phyloP scores from a whole-genome alignment of 192 early-diverging fungal genomes.

The Coemansia sp. region DNA sequence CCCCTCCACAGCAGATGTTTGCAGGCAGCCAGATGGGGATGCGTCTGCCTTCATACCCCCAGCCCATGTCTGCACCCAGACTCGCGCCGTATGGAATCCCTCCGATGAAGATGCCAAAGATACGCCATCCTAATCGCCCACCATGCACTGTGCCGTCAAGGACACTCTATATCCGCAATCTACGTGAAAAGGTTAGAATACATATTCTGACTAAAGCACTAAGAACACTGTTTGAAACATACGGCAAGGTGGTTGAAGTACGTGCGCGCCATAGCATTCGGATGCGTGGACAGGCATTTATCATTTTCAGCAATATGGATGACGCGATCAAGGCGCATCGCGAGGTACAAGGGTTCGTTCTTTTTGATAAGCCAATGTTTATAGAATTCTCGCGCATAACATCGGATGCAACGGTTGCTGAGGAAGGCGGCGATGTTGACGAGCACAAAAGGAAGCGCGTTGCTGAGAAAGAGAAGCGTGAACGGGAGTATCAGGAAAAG shows the following conservation, averaged over 20 bases:
- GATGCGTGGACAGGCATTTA: slow-evolving; percentile 94
- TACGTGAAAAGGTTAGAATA: slow-evolving; percentile 75
- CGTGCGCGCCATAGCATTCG: slow-evolving; percentile 75
- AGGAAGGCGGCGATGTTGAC: slow-evolving; percentile 61
- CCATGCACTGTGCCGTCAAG: slow-evolving; percentile 64
- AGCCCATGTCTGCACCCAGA: background rate
- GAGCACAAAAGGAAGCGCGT: slow-evolving; percentile 25
- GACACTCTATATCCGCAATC: slow-evolving; percentile 81
- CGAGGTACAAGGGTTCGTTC: slow-evolving; percentile 80
- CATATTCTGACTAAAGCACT: slow-evolving; percentile 74
- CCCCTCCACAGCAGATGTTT: slow-evolving; percentile 12
- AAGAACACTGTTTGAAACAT: slow-evolving; percentile 76
- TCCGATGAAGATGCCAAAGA: slow-evolving; percentile 24
- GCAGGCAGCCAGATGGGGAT: slow-evolving; percentile 13
- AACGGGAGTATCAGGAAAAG: slow-evolving; percentile 13
- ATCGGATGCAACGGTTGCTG: slow-evolving; percentile 50
- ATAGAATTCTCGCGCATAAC: slow-evolving; percentile 44
- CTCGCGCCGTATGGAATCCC: slow-evolving; percentile 5
- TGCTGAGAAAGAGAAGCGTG: slow-evolving; percentile 27
- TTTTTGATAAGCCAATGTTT: slow-evolving; percentile 82
- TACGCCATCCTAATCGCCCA: slow-evolving; percentile 60
- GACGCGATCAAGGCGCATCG: slow-evolving; percentile 73
- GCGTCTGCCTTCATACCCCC: slow-evolving; percentile 8
- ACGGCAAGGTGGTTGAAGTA: slow-evolving; percentile 83
- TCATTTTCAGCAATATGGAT: slow-evolving; percentile 76